Conservation (phyloP, 139 green algal species). For the Micractinium conductrix region DNA sequence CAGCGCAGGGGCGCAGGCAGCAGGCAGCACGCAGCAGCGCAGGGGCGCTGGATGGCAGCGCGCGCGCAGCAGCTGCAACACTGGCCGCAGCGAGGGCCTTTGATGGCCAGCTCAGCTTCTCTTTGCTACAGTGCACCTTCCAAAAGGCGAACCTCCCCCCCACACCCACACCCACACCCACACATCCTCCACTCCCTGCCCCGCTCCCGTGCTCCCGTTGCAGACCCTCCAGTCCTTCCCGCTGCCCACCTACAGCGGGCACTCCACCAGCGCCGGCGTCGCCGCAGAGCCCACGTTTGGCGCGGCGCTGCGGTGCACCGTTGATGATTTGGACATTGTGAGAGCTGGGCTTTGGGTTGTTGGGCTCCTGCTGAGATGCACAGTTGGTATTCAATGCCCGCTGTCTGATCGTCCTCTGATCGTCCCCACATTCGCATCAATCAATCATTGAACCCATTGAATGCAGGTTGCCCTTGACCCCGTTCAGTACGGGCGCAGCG, state of each 20-base stretch:
- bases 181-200: background rate
- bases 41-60: no score
- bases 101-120: background rate
- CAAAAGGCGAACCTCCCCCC: no score
- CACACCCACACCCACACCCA: no score
- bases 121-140: background rate
- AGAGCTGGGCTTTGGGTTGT: background rate
- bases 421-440: no score
- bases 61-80: background rate
- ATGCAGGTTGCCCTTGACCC: conserved; percentile 47
- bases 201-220: background rate
- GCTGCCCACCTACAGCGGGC: conserved; percentile 27
- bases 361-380: background rate
- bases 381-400: background rate
- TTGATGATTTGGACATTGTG: conserved; percentile 21
- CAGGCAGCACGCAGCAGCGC: no score
- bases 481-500: conserved; percentile 47
- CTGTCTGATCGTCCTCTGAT: no score
- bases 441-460: background rate
- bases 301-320: conserved; percentile 38
- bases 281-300: conserved; percentile 49
- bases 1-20: no score
- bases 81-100: background rate
- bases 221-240: conserved; percentile 42
- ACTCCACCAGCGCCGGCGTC: background rate